Evolutionary conservation across 2,329 filamentous ascomycete genomes (phyloP).

Genomic region (Aciculosporium take): DNA sequence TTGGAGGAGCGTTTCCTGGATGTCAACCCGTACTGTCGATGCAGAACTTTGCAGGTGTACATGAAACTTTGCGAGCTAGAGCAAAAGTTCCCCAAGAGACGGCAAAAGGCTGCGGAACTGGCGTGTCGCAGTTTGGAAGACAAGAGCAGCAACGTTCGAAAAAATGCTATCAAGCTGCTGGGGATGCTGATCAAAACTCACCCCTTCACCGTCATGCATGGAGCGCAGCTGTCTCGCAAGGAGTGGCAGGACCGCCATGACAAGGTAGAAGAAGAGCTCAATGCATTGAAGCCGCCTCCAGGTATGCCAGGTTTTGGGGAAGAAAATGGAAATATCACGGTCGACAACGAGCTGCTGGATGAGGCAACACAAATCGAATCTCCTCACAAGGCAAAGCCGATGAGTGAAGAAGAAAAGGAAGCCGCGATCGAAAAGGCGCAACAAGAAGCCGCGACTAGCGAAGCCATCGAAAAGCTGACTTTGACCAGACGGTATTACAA

Average conservation of each 20-base stretch:
- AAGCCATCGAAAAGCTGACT: constrained; percentile 76
- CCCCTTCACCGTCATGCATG: constrained; percentile 84
- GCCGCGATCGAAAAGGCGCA: constrained; percentile 64
- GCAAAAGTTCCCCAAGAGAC: constrained; percentile 84
- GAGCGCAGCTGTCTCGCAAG: constrained; percentile 67
- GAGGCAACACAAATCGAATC: constrained; percentile 74
- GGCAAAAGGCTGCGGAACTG: constrained; percentile 76
- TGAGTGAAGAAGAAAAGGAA: constrained; percentile 67
- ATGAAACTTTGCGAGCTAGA: constrained; percentile 86
- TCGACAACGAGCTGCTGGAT: constrained; percentile 68
- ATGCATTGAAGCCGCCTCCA: constrained; percentile 67
- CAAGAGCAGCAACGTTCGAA: constrained; percentile 92
- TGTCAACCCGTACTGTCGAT: constrained; percentile 90
- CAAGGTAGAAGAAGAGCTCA: constrained; percentile 68
- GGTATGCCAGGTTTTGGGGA: constrained; percentile 49
- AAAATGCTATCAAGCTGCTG: constrained; percentile 88
- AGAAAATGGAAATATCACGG: constrained; percentile 49
- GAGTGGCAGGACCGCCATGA: constrained; percentile 78
- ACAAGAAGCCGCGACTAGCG: constrained; percentile 76
- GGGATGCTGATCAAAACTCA: constrained; percentile 83
- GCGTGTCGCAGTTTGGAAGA: constrained; percentile 85
- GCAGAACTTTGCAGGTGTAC: constrained; percentile 84
- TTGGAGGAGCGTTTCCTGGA: constrained; percentile 93
- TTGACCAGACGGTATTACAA: constrained; percentile 80
- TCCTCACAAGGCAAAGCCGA: constrained; percentile 47